phyloP scores from a whole-genome alignment of 2,329 filamentous ascomycete genomes.

The Penicillium digitatum region DNA sequence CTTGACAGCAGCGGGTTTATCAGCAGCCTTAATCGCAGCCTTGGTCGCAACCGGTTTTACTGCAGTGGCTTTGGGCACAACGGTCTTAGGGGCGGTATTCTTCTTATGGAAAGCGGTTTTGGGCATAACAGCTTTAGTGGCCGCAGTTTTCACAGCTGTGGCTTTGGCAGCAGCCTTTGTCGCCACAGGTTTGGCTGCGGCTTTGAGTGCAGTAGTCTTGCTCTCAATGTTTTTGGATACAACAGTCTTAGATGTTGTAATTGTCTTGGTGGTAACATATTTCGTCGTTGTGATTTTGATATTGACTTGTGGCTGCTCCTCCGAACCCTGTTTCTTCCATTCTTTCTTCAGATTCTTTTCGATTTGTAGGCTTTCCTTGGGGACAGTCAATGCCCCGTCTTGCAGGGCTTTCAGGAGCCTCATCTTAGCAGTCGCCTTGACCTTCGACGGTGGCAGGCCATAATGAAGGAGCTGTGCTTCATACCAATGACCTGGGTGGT shows the following conservation, averaged over 20 bases:
- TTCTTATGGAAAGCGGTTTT: neutral
- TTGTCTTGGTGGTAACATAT: neutral
- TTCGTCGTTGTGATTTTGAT: neutral
- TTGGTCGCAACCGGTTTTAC: neutral
- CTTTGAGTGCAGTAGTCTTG: neutral
- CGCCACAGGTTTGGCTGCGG: neutral
- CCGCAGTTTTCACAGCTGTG: neutral
- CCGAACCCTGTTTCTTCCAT: conserved; percentile 50
- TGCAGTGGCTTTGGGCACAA: neutral
- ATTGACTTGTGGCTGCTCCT: neutral
- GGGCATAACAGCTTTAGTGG: neutral
- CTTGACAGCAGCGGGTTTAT: neutral
- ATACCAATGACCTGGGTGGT: conserved; percentile 59
- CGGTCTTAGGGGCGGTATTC: neutral
- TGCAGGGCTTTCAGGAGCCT: conserved; percentile 57
- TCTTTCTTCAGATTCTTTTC: conserved; percentile 58
- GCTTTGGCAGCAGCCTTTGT: neutral
- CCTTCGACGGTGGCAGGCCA: conserved; percentile 54
- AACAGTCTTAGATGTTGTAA: neutral
- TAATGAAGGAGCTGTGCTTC: conserved; percentile 62
- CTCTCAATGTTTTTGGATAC: neutral
- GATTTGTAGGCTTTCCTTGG: conserved; percentile 47
- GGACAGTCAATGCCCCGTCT: conserved; percentile 48
- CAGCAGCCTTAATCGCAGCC: neutral
- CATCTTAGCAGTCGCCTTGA: conserved; percentile 58